Percentiles rank a stretch among this genome's conserved stretches.
phyloP scores from a whole-genome alignment of 768 basidiomycete species.

The Neoboletus subvelutipes region DNA sequence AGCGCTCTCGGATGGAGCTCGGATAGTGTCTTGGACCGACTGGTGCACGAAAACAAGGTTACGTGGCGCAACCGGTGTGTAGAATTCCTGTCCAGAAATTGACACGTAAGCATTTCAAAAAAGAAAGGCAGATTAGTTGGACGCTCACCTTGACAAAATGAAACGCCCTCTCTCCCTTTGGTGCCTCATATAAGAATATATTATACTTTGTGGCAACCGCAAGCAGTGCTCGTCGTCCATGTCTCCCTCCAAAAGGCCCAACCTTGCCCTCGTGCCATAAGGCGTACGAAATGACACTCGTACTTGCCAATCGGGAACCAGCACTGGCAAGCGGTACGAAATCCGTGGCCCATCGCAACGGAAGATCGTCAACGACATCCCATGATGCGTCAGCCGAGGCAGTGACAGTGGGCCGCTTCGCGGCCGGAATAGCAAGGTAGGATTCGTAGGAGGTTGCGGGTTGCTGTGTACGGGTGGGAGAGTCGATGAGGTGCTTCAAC shows the following conservation, averaged over 20 bases:
- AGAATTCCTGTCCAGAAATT: slow-evolving; percentile 64
- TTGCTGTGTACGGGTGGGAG: slow-evolving; percentile 33
- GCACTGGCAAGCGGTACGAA: slow-evolving; percentile 73
- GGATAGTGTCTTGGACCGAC: slow-evolving; percentile 51
- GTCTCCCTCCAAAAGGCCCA: slow-evolving; percentile 43
- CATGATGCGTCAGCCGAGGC: slow-evolving; percentile 53
- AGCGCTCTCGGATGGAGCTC: slow-evolving; percentile 43
- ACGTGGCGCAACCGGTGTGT: slow-evolving; percentile 71
- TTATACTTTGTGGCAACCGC: slow-evolving; percentile 75
- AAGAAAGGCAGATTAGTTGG: neutral
- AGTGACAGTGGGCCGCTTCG: slow-evolving; percentile 25
- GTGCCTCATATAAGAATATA: slow-evolving; percentile 78
- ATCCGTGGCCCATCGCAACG: slow-evolving; percentile 84
- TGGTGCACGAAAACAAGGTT: slow-evolving; percentile 70
- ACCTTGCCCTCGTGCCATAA: slow-evolving; percentile 61
- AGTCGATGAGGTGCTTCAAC: slow-evolving; percentile 55
- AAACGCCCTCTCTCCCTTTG: slow-evolving; percentile 79
- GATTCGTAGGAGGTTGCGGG: slow-evolving; percentile 27
- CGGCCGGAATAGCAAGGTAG: slow-evolving; percentile 32
- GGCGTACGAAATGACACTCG: slow-evolving; percentile 63
- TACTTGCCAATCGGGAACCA: slow-evolving; percentile 60
- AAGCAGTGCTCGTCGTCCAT: slow-evolving; percentile 52
- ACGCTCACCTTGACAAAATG: slow-evolving; percentile 66
- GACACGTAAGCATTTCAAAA: slow-evolving; percentile 2
- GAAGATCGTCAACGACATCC: slow-evolving; percentile 74